Evolutionary conservation across 202 grass and related monocot genomes (phyloP).

Genomic region (Elaeis oleifera): DNA sequence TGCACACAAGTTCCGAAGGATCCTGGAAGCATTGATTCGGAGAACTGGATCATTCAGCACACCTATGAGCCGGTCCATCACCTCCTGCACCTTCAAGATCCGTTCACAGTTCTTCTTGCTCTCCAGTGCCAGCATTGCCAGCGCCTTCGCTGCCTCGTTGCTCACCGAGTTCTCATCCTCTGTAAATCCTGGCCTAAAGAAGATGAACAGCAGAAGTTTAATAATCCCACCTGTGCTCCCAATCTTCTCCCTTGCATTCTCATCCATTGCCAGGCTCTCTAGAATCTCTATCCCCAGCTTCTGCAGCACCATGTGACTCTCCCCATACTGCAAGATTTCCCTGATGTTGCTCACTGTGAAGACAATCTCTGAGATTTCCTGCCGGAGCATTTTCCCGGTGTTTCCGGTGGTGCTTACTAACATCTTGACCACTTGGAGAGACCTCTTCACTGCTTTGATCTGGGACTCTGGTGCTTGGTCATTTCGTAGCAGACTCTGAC

Average conservation of each 20-base stretch:
- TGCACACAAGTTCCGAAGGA: slow-evolving; percentile 50
- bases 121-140: slow-evolving; percentile 46
- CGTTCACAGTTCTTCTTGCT: slow-evolving; percentile 31
- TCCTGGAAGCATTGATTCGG: slow-evolving; percentile 26
- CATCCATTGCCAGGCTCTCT: slow-evolving; percentile 41
- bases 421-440: slow-evolving; percentile 41
- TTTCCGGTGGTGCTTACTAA: slow-evolving; percentile 36
- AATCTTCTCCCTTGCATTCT: slow-evolving; percentile 31
- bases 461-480: slow-evolving; percentile 10
- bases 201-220: slow-evolving; percentile 34
- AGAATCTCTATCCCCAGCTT: slow-evolving; percentile 45
- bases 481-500: slow-evolving; percentile 21
- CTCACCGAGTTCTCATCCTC: not conserved
- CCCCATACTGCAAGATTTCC: slow-evolving; percentile 34
- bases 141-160: slow-evolving; percentile 38
- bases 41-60: slow-evolving; percentile 20
- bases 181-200: slow-evolving; percentile 17
- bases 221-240: slow-evolving; percentile 32
- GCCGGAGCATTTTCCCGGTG: slow-evolving; percentile 34
- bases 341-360: slow-evolving; percentile 49
- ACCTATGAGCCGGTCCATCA: slow-evolving; percentile 21
- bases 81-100: slow-evolving; percentile 34
- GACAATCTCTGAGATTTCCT: slow-evolving; percentile 33
- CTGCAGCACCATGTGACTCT: slow-evolving; percentile 36
- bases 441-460: slow-evolving; percentile 19